Percentiles rank a stretch among this genome's conserved stretches.
Conservation (phyloP, 2,329 filamentous ascomycete genomes). For the Alternaria rosae region DNA sequence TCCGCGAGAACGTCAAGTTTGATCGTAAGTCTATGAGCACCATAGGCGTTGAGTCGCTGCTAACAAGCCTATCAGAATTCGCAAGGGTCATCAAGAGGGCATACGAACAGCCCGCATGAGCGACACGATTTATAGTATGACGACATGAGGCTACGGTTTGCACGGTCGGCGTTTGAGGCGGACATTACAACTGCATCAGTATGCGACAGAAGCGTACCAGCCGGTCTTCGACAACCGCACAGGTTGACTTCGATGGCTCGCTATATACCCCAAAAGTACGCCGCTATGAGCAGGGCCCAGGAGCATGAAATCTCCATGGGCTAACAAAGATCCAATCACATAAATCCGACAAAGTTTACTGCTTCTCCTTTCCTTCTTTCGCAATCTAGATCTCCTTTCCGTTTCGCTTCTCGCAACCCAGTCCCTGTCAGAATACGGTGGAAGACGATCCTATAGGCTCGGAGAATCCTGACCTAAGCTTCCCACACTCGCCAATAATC, state of each 20-base stretch:
- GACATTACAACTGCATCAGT: constrained; percentile 14
- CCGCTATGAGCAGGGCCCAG: constrained; percentile 10
- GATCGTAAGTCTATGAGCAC: constrained; percentile 62
- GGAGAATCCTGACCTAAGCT: constrained; percentile 1
- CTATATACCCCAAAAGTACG: constrained; percentile 28
- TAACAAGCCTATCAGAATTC: constrained; percentile 40
- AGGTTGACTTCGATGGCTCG: constrained; percentile 16
- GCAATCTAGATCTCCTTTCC: neutral
- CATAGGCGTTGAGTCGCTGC: neutral
- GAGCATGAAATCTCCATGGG: neutral
- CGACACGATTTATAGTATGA: constrained; percentile 13
- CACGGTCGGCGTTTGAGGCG: constrained; percentile 23
- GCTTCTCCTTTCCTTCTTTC: neutral
- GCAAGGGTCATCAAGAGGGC: constrained; percentile 47
- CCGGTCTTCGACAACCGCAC: constrained; percentile 11
- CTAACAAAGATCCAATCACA: constrained; percentile 6
- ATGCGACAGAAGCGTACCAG: constrained; percentile 15
- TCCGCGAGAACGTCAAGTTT: constrained; percentile 92
- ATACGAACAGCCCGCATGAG: constrained; percentile 49
- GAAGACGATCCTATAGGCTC: constrained; percentile 7
- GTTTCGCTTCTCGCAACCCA: neutral
- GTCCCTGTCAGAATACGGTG: neutral
- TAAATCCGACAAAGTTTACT: neutral
- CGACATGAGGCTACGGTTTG: constrained; percentile 23
- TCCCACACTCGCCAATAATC: constrained; percentile 8